Conservation (phyloP, 2,329 filamentous ascomycete species). For the Talaromyces rugulosus region DNA sequence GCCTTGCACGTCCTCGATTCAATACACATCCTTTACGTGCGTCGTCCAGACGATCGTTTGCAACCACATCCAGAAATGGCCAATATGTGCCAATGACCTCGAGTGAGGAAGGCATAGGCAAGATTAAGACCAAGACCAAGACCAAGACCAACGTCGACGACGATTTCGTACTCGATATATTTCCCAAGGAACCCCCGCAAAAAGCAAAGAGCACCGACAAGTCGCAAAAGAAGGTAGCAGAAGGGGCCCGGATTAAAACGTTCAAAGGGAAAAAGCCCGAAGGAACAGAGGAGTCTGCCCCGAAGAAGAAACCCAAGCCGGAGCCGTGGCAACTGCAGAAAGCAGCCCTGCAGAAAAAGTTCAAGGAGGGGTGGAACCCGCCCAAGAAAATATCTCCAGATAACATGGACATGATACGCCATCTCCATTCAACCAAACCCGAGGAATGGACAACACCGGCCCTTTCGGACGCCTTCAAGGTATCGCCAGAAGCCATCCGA, state of each 20-base stretch:
- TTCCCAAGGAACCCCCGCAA: neutral
- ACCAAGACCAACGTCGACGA: neutral
- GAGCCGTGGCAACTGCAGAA: constrained; percentile 75
- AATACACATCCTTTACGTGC: neutral
- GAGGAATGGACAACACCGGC: constrained; percentile 69
- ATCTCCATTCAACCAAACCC: constrained; percentile 73
- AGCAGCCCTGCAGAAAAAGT: constrained; percentile 68
- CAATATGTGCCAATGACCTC: neutral
- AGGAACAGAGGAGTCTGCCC: constrained; percentile 5
- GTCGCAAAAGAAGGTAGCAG: neutral
- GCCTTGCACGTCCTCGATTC: neutral
- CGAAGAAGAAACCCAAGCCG: constrained; percentile 25
- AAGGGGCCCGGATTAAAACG: neutral
- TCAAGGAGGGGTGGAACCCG: constrained; percentile 73
- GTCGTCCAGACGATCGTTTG: neutral
- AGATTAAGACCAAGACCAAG: neutral
- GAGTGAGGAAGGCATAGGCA: neutral
- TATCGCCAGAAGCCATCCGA: constrained; percentile 83
- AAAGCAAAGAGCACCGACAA: neutral
- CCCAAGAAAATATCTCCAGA: constrained; percentile 86
- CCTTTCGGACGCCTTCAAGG: constrained; percentile 73
- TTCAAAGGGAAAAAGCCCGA: constrained; percentile 1
- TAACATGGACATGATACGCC: constrained; percentile 82
- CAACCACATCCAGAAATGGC: neutral
- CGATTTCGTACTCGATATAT: neutral